Conservation (phyloP, 108 stramenopile genomes). For the Cyclotella distinguenda region DNA sequence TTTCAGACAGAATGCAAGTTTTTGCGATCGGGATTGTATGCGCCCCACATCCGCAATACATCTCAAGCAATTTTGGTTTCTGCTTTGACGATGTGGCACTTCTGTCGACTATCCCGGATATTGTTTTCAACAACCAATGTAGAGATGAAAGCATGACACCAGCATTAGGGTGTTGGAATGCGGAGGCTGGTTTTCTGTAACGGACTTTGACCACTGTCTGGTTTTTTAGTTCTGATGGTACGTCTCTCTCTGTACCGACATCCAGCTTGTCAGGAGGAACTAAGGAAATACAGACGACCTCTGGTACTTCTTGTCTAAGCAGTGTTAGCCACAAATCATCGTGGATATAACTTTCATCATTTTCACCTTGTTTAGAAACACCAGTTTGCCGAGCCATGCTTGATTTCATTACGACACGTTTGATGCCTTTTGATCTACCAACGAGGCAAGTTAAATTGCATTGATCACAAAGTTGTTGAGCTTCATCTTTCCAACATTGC, state of each 20-base stretch:
- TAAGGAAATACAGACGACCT: constrained; percentile 17
- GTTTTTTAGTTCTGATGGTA: background rate
- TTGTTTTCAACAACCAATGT: constrained; percentile 60
- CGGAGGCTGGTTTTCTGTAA: constrained; percentile 67
- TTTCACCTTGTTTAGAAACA: background rate
- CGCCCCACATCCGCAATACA: constrained; percentile 82
- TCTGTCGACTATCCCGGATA: constrained; percentile 26
- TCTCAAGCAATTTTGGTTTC: constrained; percentile 52
- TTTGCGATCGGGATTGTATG: constrained; percentile 78
- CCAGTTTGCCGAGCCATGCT: background rate
- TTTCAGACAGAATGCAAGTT: constrained; percentile 37
- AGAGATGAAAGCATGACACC: constrained; percentile 67
- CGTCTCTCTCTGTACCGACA: background rate
- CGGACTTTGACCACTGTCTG: constrained; percentile 20
- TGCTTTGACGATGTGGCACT: background rate
- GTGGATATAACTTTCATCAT: constrained; percentile 25
- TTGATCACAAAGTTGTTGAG: constrained; percentile 31
- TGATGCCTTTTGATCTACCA: constrained; percentile 53
- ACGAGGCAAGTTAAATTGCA: constrained; percentile 43
- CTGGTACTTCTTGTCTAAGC: background rate
- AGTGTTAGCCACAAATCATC: constrained; percentile 38
- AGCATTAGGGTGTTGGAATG: constrained; percentile 80
- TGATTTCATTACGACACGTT: constrained; percentile 18
- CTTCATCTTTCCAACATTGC: constrained; percentile 48
- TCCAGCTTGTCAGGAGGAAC: background rate